phyloP scores from a whole-genome alignment of 805 yeast species.

The Lachancea sp. region DNA sequence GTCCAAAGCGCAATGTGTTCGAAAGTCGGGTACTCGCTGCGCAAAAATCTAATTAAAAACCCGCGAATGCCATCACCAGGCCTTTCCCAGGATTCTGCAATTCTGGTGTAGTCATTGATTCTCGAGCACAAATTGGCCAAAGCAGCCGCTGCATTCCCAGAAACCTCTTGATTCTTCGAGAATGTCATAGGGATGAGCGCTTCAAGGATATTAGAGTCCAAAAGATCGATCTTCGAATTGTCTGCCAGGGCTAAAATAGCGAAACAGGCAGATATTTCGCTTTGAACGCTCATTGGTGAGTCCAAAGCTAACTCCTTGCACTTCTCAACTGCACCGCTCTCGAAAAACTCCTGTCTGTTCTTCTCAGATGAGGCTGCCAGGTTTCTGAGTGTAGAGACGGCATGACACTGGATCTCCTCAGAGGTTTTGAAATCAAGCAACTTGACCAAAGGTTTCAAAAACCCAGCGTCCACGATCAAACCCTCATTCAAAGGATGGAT shows the following conservation, averaged over 20 bases:
- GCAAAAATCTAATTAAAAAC: conserved; percentile 72
- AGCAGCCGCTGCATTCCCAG: conserved; percentile 98
- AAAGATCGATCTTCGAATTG: conserved; percentile 77
- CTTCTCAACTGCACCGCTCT: conserved; percentile 92
- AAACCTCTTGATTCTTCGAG: conserved; percentile 85
- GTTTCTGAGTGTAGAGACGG: conserved; percentile 91
- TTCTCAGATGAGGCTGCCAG: conserved; percentile 93
- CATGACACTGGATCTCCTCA: conserved; percentile 97
- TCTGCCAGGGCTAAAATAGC: conserved; percentile 96
- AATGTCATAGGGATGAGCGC: conserved; percentile 88
- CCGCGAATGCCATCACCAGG: conserved; percentile 84
- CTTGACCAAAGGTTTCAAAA: conserved; percentile 81
- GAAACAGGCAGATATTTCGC: conserved; percentile 94
- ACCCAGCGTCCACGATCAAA: conserved; percentile 93
- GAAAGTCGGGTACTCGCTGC: conserved; percentile 82
- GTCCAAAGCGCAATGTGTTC: conserved; percentile 99
- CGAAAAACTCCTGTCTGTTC: conserved; percentile 83
- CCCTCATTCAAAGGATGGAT: conserved; percentile 96
- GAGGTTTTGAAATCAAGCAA: conserved; percentile 78
- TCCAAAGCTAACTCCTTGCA: conserved; percentile 80
- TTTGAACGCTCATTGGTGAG: conserved; percentile 88
- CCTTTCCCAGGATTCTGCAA: conserved; percentile 67
- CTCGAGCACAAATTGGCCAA: conserved; percentile 92
- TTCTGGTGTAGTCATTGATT: conserved; percentile 73
- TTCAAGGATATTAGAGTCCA: conserved; percentile 77